phyloP scores from a whole-genome alignment of 1,284 basidiomycete genomes.

The Coniferiporia weirii region DNA sequence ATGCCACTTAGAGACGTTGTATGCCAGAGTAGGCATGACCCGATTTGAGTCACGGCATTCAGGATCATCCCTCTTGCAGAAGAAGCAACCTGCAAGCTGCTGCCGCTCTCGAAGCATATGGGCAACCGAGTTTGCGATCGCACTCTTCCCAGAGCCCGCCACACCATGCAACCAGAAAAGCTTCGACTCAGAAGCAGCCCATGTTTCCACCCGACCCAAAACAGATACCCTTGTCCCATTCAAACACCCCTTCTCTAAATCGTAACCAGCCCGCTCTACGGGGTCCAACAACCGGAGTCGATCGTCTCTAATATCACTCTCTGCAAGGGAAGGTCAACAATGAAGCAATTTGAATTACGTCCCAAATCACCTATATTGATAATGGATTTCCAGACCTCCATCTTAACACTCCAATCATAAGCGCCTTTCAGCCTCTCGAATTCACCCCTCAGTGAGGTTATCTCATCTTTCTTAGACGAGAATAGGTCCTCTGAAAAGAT shows the following conservation, averaged over 20 bases:
- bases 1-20: not conserved
- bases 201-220: not conserved
- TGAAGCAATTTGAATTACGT: not conserved
- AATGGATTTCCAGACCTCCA: not conserved
- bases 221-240: not conserved
- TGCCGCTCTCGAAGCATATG: conserved; percentile 25
- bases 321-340: not conserved
- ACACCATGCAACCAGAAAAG: conserved; percentile 28
- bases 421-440: not conserved
- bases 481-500: not conserved
- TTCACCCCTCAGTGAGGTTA: not conserved
- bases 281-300: not conserved
- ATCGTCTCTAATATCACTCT: not conserved
- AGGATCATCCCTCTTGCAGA: not conserved
- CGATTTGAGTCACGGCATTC: not conserved
- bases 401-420: not conserved
- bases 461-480: not conserved
- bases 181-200: conserved; percentile 14
- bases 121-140: conserved; percentile 29
- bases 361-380: not conserved
- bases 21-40: conserved; percentile 6
- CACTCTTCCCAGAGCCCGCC: conserved; percentile 25
- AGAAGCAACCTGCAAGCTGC: conserved; percentile 25
- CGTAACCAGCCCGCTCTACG: not conserved
- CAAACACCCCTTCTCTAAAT: not conserved